These are phyloP conservation scores for Fusarium tjaetaba DNA, from an alignment of 2,329 filamentous ascomycete genomes.

Conservation along the genomic window DNA sequence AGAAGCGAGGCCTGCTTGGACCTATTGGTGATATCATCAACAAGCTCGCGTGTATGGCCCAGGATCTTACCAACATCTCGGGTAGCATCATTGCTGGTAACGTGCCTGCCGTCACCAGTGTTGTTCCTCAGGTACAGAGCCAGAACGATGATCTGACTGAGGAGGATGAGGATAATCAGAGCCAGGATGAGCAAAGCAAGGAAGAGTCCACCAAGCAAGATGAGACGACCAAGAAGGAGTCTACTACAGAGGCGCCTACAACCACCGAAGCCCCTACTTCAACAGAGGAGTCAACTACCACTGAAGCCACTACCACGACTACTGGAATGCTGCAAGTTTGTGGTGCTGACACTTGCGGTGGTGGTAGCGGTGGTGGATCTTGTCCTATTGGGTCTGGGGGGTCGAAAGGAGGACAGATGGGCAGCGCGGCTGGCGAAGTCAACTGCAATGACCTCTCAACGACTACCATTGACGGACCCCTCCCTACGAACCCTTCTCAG, in stretches of 20 bases:
- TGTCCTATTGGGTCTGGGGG: conserved; percentile 17
- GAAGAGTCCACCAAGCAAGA: conserved; percentile 24
- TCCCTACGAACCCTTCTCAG: conserved; percentile 3
- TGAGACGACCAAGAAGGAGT: background rate
- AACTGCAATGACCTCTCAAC: conserved; percentile 16
- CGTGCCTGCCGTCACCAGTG: conserved; percentile 16
- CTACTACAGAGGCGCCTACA: background rate
- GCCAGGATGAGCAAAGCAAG: conserved; percentile 16
- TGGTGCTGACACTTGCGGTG: conserved; percentile 18
- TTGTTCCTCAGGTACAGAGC: background rate
- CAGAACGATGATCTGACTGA: conserved; percentile 24
- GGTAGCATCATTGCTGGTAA: conserved; percentile 10
- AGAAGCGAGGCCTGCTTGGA: conserved; percentile 25
- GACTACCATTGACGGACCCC: conserved; percentile 10
- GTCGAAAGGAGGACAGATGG: conserved; percentile 21
- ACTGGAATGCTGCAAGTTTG: background rate
- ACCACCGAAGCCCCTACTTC: background rate
- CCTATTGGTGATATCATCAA: conserved; percentile 24
- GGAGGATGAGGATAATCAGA: conserved; percentile 1
- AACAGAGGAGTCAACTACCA: conserved; percentile 16
- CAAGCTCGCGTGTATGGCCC: conserved; percentile 22
- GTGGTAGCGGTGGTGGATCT: background rate
- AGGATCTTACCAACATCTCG: conserved; percentile 19
- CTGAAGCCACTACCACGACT: conserved; percentile 21
- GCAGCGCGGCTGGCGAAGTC: background rate